Evolutionary conservation across 768 basidiomycete species (phyloP).

Genomic region (Leccinum pellstonianum): DNA sequence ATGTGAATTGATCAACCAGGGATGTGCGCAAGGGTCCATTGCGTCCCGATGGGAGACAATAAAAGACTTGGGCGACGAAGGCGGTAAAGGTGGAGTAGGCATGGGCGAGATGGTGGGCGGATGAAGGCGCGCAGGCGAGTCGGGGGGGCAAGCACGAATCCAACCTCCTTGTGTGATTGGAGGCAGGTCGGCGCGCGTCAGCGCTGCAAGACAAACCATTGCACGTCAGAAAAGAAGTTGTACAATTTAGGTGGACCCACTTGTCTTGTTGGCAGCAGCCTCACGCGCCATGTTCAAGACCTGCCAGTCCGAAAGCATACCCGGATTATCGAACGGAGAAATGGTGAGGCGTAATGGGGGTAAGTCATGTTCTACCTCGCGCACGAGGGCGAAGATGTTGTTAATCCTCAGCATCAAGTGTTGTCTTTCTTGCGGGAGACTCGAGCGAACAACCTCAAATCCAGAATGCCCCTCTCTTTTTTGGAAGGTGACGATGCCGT

Average conservation of each 20-base stretch:
- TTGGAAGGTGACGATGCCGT: constrained; percentile 21
- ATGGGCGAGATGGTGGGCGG: constrained; percentile 30
- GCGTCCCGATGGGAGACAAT: constrained; percentile 35
- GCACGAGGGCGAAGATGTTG: constrained; percentile 24
- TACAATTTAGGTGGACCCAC: constrained; percentile 16
- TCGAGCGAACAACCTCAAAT: constrained; percentile 19
- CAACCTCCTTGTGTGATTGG: constrained; percentile 26
- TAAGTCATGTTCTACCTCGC: constrained; percentile 28
- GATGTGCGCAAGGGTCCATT: constrained; percentile 42
- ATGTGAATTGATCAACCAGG: constrained; percentile 39
- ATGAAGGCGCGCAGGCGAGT: constrained; percentile 28
- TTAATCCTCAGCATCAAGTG: constrained; percentile 6
- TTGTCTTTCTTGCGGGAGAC: constrained; percentile 3
- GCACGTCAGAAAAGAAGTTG: background rate
- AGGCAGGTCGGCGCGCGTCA: constrained; percentile 35
- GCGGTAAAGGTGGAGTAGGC: background rate
- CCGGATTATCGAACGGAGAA: constrained; percentile 31
- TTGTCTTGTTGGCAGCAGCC: constrained; percentile 30
- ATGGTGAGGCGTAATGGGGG: constrained; percentile 34
- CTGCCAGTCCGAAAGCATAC: constrained; percentile 27
- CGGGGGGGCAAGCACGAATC: constrained; percentile 21
- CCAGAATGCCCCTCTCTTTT: constrained; percentile 14
- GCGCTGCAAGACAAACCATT: constrained; percentile 18
- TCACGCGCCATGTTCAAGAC: constrained; percentile 21
- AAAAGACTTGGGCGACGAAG: constrained; percentile 26